These are phyloP conservation scores for Podaxis mareebaensis DNA, from an alignment of 768 basidiomycete species.

Conservation along the genomic window DNA sequence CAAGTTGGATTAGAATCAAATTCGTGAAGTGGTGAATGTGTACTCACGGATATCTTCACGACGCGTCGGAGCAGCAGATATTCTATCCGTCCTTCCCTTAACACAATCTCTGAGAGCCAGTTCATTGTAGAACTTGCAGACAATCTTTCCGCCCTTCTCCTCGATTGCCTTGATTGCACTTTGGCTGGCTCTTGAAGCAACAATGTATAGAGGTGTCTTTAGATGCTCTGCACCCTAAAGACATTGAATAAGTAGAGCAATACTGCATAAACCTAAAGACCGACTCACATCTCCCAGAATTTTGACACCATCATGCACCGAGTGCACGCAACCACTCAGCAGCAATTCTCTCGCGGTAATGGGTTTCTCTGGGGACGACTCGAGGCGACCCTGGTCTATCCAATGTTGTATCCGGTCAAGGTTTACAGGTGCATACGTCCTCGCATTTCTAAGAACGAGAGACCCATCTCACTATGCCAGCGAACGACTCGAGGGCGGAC, in stretches of 20 bases:
- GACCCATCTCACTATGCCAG: neutral
- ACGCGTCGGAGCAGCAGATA: slow-evolving; percentile 80
- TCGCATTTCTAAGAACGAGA: slow-evolving; percentile 55
- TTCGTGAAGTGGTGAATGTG: slow-evolving; percentile 1
- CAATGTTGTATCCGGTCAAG: slow-evolving; percentile 87
- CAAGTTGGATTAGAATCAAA: slow-evolving; percentile 11
- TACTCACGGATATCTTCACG: slow-evolving; percentile 80
- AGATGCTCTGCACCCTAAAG: slow-evolving; percentile 65
- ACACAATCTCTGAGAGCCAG: slow-evolving; percentile 80
- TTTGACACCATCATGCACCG: slow-evolving; percentile 90
- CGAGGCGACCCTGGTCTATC: slow-evolving; percentile 83
- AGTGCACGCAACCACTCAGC: slow-evolving; percentile 85
- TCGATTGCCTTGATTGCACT: slow-evolving; percentile 87
- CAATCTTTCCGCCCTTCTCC: slow-evolving; percentile 74
- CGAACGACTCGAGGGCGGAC: neutral
- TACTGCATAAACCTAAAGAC: slow-evolving; percentile 20
- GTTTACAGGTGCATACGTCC: slow-evolving; percentile 81
- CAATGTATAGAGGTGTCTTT: slow-evolving; percentile 73
- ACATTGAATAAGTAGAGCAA: slow-evolving; percentile 8
- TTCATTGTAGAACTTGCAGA: slow-evolving; percentile 90
- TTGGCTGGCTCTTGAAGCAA: slow-evolving; percentile 83
- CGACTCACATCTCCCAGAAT: slow-evolving; percentile 76
- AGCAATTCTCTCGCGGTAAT: slow-evolving; percentile 88
- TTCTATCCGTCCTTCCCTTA: slow-evolving; percentile 68
- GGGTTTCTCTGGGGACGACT: slow-evolving; percentile 74